A percentile compares a stretch with the other conserved stretches of the same genome.
Evolutionary conservation across 2,329 filamentous ascomycete species (phyloP).

Genomic region (Aspergillus sclerotialis): DNA sequence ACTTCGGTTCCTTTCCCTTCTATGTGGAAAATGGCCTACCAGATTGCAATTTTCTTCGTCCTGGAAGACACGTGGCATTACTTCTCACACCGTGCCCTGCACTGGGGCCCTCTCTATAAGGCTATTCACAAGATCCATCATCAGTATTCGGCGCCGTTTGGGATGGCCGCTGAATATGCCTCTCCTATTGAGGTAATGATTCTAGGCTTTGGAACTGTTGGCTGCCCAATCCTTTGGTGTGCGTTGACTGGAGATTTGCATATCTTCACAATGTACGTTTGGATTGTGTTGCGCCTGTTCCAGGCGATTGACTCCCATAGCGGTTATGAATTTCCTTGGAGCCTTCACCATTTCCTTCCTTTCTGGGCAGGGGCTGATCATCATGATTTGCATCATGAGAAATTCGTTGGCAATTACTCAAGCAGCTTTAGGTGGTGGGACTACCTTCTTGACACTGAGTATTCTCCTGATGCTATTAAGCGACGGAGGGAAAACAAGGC

Average conservation of each 20-base stretch:
- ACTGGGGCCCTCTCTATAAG: conserved; percentile 94
- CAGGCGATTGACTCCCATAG: conserved; percentile 97
- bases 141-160: conserved; percentile 96
- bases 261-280: conserved; percentile 94
- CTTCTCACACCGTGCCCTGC: conserved; percentile 86
- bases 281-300: conserved; percentile 89
- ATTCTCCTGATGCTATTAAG: conserved; percentile 79
- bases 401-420: conserved; percentile 96
- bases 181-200: conserved; percentile 96
- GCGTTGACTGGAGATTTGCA: conserved; percentile 79
- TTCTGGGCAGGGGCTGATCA: conserved; percentile 98
- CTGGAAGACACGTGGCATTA: conserved; percentile 98
- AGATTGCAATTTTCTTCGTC: conserved; percentile 91
- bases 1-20: conserved; percentile 87
- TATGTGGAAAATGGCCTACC: conserved; percentile 76
- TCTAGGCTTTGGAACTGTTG: conserved; percentile 79
- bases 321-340: conserved; percentile 98
- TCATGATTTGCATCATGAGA: conserved; percentile 96
- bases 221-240: conserved; percentile 76
- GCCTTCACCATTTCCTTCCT: conserved; percentile 86
- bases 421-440: conserved; percentile 99
- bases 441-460: conserved; percentile 86
- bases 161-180: conserved; percentile 92
- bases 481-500: conserved; percentile 59
- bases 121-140: conserved; percentile 98